phyloP scores from a whole-genome alignment of 1,284 basidiomycete species.

The Naganishia sp. region DNA sequence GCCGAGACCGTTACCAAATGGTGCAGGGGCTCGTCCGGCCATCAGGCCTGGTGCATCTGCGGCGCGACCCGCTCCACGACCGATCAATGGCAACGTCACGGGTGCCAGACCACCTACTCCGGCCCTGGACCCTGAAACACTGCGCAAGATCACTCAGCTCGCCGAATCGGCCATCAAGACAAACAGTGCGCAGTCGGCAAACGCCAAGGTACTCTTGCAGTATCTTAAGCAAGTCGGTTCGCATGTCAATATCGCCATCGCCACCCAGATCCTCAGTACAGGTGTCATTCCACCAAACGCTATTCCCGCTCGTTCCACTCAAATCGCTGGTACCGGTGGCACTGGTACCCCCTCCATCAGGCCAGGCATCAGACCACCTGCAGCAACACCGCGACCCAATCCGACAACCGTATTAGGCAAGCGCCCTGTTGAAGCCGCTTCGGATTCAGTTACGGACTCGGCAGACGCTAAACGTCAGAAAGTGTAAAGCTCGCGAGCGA shows the following conservation, averaged over 20 bases:
- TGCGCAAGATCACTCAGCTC: conserved; percentile 32
- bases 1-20: not conserved
- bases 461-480: conserved; percentile 21
- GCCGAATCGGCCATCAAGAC: conserved; percentile 33
- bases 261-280: conserved; percentile 36
- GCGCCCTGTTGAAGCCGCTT: conserved; percentile 7
- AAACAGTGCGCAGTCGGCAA: conserved; percentile 33
- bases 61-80: conserved; percentile 16
- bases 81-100: conserved; percentile 7
- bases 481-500: conserved; percentile 3
- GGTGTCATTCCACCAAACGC: conserved; percentile 35
- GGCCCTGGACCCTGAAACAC: conserved; percentile 32
- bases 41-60: conserved; percentile 6
- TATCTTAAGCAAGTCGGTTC: conserved; percentile 36
- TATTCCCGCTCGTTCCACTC: conserved; percentile 19
- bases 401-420: conserved; percentile 14
- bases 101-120: conserved; percentile 24
- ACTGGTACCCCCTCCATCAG: not conserved
- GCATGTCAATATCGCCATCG: conserved; percentile 35
- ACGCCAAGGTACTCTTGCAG: conserved; percentile 35
- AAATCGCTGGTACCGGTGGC: not conserved
- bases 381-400: not conserved
- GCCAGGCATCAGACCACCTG: not conserved
- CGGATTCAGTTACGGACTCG: conserved; percentile 8
- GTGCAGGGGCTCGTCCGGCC: not conserved